Conservation (phyloP, 2,329 filamentous ascomycete species). For the Helotiales sp. region DNA sequence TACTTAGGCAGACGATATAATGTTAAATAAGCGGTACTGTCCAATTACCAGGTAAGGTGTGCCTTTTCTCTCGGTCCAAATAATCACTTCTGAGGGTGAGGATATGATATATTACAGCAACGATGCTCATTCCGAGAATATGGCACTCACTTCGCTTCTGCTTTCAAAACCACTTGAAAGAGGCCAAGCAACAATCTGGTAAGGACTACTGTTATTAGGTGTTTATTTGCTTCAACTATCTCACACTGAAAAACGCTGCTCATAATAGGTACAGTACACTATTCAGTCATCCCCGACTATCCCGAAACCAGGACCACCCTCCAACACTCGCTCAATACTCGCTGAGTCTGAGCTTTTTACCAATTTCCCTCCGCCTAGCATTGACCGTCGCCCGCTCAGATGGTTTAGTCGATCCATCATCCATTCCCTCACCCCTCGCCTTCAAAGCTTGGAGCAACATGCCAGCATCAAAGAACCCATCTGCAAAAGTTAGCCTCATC, state of each 20-base stretch:
- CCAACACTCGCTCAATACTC: conserved; percentile 60
- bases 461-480: conserved; percentile 96
- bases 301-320: too few species aligned
- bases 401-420: conserved; percentile 56
- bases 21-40: too few species aligned
- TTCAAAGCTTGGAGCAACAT: conserved; percentile 91
- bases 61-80: too few species aligned
- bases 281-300: background rate
- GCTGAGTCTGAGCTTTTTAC: conserved; percentile 72
- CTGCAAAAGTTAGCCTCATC: conserved; percentile 44
- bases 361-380: conserved; percentile 68
- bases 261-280: background rate
- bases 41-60: too few species aligned
- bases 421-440: conserved; percentile 63
- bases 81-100: too few species aligned
- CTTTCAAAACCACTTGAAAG: too few species aligned
- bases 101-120: too few species aligned
- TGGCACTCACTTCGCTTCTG: too few species aligned
- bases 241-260: background rate
- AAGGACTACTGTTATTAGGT: too few species aligned
- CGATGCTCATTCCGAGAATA: too few species aligned
- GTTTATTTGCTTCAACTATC: background rate
- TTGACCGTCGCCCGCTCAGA: conserved; percentile 65
- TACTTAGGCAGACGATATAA: too few species aligned
- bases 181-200: too few species aligned